phyloP scores from a whole-genome alignment of 805 yeast genomes.

The Candida silvicultrix region DNA sequence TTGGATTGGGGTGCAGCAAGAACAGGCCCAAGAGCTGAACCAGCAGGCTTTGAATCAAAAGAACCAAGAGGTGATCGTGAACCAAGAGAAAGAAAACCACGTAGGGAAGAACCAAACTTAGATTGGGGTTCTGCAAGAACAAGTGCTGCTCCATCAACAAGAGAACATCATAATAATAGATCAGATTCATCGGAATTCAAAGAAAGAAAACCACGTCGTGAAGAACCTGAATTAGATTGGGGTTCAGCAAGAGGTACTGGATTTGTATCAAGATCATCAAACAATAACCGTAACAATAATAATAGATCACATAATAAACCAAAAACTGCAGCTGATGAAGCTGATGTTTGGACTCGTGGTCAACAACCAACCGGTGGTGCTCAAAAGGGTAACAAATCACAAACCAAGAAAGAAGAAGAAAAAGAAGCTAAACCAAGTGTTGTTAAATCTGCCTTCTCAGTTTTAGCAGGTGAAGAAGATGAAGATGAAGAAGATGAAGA shows the following conservation, averaged over 20 bases:
- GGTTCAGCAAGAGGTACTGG: constrained; percentile 34
- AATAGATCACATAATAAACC: constrained; percentile 25
- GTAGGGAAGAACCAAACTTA: constrained; percentile 36
- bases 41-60: constrained; percentile 23
- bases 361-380: constrained; percentile 18
- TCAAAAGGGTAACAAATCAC: constrained; percentile 5
- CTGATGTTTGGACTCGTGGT: constrained; percentile 18
- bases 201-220: constrained; percentile 26
- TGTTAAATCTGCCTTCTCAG: constrained; percentile 42
- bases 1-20: constrained; percentile 44
- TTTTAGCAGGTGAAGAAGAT: constrained; percentile 46
- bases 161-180: neutral
- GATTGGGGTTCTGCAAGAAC: constrained; percentile 43
- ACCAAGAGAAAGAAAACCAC: constrained; percentile 23
- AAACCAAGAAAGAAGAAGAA: constrained; percentile 4
- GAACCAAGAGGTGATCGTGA: constrained; percentile 20
- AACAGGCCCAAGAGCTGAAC: constrained; percentile 22
- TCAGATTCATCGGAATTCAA: constrained; percentile 2
- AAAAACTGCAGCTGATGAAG: constrained; percentile 20
- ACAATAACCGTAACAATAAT: constrained; percentile 32
- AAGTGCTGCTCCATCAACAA: constrained; percentile 22
- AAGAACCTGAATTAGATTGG: constrained; percentile 43
- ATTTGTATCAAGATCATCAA: constrained; percentile 24
- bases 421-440: constrained; percentile 21
- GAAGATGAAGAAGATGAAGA: constrained; percentile 34